These are phyloP conservation scores for Powellomyces hirtus DNA, from an alignment of 192 early-diverging fungal species.

Conservation along the genomic window DNA sequence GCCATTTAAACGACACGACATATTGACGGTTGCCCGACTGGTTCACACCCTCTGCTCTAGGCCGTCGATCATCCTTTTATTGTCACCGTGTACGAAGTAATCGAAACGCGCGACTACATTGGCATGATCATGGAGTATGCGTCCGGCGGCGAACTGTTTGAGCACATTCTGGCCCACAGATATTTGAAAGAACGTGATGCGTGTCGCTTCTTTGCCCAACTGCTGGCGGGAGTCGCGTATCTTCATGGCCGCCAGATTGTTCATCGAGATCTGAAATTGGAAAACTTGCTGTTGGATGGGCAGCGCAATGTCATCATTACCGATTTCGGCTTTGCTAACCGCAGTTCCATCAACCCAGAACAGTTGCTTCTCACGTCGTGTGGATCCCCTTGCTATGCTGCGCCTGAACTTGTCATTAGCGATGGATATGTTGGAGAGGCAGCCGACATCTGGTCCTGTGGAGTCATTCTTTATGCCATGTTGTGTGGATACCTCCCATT, in stretches of 20 bases:
- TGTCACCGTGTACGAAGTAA: conserved; percentile 89
- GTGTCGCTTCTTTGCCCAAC: conserved; percentile 87
- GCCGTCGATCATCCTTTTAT: conserved; percentile 69
- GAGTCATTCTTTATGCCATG: conserved; percentile 85
- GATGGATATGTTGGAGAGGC: conserved; percentile 94
- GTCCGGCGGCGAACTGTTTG: conserved; percentile 95
- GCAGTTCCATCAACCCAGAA: conserved; percentile 64
- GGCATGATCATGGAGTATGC: conserved; percentile 97
- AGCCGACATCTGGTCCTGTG: conserved; percentile 98
- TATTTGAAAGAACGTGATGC: conserved; percentile 92
- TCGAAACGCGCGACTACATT: conserved; percentile 95
- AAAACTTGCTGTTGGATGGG: conserved; percentile 91
- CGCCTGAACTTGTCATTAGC: conserved; percentile 96
- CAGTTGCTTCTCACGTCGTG: conserved; percentile 87
- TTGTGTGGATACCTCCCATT: conserved; percentile 64
- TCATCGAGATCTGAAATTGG: conserved; percentile 95
- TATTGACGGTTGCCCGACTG: no score
- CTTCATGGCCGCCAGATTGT: conserved; percentile 79
- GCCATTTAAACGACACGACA: no score
- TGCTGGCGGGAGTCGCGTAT: conserved; percentile 83
- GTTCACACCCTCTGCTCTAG: conserved; percentile 38
- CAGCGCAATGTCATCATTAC: conserved; percentile 94
- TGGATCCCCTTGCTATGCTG: conserved; percentile 98
- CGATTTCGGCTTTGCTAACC: conserved; percentile 98
- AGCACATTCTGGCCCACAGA: conserved; percentile 92